A percentile compares a stretch with the other conserved stretches of the same genome.
phyloP scores from a whole-genome alignment of 2,329 filamentous ascomycete genomes.

The Epicoccum nigrum region DNA sequence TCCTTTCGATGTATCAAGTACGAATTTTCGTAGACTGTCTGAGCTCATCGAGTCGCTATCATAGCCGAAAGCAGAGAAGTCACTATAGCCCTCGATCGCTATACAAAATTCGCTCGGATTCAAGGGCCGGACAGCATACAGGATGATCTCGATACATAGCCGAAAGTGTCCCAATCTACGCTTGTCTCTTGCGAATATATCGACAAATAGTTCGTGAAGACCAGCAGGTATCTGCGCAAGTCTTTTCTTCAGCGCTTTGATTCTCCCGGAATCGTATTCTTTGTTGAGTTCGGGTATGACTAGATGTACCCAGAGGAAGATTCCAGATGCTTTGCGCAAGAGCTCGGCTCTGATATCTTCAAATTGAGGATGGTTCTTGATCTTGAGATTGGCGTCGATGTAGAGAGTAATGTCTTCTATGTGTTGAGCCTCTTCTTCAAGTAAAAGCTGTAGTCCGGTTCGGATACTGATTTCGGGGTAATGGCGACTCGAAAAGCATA shows the following conservation, averaged over 20 bases:
- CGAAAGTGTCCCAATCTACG: background rate
- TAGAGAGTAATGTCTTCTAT: background rate
- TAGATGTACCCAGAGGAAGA: constrained; percentile 51
- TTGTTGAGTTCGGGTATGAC: constrained; percentile 52
- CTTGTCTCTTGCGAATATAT: background rate
- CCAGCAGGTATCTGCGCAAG: constrained; percentile 50
- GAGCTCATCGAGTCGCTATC: background rate
- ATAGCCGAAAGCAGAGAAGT: constrained; percentile 16
- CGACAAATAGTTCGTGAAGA: constrained; percentile 32
- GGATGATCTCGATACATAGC: background rate
- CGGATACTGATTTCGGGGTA: constrained; percentile 52
- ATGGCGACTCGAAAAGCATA: constrained; percentile 43
- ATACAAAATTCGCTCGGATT: background rate
- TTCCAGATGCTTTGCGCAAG: constrained; percentile 46
- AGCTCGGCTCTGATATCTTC: constrained; percentile 23
- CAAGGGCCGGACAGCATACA: background rate
- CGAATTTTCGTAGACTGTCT: constrained; percentile 12
- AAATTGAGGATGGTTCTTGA: background rate
- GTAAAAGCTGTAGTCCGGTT: constrained; percentile 33
- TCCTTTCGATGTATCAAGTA: constrained; percentile 33
- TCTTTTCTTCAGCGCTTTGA: constrained; percentile 37
- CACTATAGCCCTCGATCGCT: constrained; percentile 3
- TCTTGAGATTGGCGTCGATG: background rate
- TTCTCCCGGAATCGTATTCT: constrained; percentile 42
- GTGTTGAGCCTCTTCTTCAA: constrained; percentile 40